Base-by-base conservation (phyloP, 2,329 filamentous ascomycete genomes). In the Cordyceps pruinosa region DNA sequence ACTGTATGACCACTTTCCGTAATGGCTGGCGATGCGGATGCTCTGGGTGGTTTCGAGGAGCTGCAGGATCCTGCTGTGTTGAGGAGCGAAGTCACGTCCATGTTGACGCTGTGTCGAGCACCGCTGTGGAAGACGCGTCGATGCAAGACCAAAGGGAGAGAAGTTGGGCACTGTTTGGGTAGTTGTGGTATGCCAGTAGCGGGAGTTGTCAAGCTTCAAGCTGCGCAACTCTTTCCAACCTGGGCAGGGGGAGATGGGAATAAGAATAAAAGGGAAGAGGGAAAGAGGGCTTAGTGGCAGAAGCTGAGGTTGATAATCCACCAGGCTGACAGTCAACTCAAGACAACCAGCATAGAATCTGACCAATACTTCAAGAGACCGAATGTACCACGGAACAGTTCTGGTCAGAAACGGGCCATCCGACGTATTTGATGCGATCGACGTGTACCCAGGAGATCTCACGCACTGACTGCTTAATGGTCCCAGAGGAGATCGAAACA, bases 371-470 rank as follows among this genome's bases (percentile, higher is more conserved):
- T 42, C 41, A 28, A 41, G 34, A 25, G 26, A 41, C 34, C 34
- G 42, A 47, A 48, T 56, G 52, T 25, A 55, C 32, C 42, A 55
- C n/a, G n/a, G 42, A 55, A 54, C 41, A 17, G 13, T 5, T 35
- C 17, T 44, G 32, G 21, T 56, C 53, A 56, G 45, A 46, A 56
- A 56, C 35, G 53, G 53, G 53, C 45, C 45, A 56, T 56, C 53
- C 53, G 54, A 57, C 54, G 54, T 57, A 58, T 53, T 53, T 58
- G 56, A 52, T 46, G 44, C 35, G 56, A 58, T 58, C 56, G 49
- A 53, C 56, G 55, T 34, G 46, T 44, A 46, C 28, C 56, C 32
- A 58, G 55, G 42, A 57, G 55, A 57, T 51, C 47, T 52, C 46
- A 49, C 48, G 56, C 48, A 58, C 56, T 58, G 56, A 53, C 56